These are phyloP conservation scores for Apiotrichum porosum DNA, from an alignment of 1,284 basidiomycete species.

Conservation along the genomic window DNA sequence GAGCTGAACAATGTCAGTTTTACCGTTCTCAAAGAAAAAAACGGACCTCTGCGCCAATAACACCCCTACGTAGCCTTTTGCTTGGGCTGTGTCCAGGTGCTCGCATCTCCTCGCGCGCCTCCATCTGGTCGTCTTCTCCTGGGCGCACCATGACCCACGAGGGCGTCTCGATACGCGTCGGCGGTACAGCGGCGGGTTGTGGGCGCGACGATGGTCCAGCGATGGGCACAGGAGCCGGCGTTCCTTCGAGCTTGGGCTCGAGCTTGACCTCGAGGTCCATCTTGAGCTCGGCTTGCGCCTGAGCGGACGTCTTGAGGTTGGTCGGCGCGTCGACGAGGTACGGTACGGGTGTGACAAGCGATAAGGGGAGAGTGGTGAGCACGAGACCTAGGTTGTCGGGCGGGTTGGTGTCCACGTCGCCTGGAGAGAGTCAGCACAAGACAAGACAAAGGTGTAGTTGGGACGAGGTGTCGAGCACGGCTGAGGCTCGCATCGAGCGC, in stretches of 20 bases:
- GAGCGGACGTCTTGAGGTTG: too few relatives aligned
- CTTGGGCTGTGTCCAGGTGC: constrained; percentile 18
- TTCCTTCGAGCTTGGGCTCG: too few relatives aligned
- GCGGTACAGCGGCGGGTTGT: neutral
- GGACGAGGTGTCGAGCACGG: too few relatives aligned
- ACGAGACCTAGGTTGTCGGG: constrained; percentile 61
- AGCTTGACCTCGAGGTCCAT: too few relatives aligned
- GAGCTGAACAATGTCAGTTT: constrained; percentile 50
- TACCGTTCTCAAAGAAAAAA: neutral
- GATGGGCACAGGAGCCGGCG: too few relatives aligned
- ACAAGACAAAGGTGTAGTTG: neutral
- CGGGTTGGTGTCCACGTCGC: constrained; percentile 65
- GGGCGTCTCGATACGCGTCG: constrained; percentile 39
- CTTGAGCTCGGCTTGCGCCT: too few relatives aligned
- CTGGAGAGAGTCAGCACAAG: constrained; percentile 46
- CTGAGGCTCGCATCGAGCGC: too few relatives aligned
- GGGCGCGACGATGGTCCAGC: constrained; percentile 5
- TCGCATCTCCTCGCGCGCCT: constrained; percentile 37
- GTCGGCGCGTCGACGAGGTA: constrained; percentile 3
- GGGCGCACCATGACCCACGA: constrained; percentile 32
- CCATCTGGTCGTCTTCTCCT: constrained; percentile 42
- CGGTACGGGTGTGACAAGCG: constrained; percentile 21
- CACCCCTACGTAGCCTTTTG: constrained; percentile 26
- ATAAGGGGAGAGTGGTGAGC: constrained; percentile 56
- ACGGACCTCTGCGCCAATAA: constrained; percentile 21